Evolutionary conservation across 768 basidiomycete species (phyloP), one percentile per base, ranked within the genome.

Genomic region (Suillus cothurnatus): DNA sequence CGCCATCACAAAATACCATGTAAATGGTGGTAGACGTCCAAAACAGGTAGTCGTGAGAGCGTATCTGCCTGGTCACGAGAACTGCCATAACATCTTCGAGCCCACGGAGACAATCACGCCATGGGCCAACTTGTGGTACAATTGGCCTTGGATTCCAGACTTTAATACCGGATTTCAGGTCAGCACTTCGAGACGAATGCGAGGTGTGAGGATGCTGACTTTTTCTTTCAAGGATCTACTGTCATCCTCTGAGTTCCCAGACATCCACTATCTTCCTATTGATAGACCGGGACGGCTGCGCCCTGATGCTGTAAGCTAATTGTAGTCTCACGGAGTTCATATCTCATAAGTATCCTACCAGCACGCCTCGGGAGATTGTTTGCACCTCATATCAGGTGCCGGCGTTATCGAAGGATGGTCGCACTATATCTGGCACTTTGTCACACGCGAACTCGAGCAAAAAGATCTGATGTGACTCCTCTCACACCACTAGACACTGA

Each of bases 31-130:
- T 0, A 69, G n/a, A 2, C 66, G 68, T 32, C 72, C 67, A 32
- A 76, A 79, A 64, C 82, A 85, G 69, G 86, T 86, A 9, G 73
- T 91, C 9, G 83, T 87, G 11, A 73, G 89, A 34, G 82, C 88
- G 9, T 90, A 90, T 68, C 71, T 87, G 5, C 85, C 87, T 2
- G 89, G 89, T 4, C 87, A 90, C 68, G 88, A 90, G 64, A 80
- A 87, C 62, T 90, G 89, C 66, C 88, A 86, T 67, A 67, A 80
- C n/a, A 68, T 72, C 61, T 73, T 75, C 26, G 64, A 78, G 66
- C 86, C 87, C n/a, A 84, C 81, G 82, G 71, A 63, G 41, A 77
- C 79, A 66, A 79, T 86, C 23, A 68, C 77, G 66, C 82, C 82
- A 2, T 83, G 79, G 64, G 64, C 67, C 45, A 80, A 80, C 78